These are phyloP conservation scores for Coniophora puteana DNA, from an alignment of 1,284 basidiomycete species.

Conservation along the genomic window DNA sequence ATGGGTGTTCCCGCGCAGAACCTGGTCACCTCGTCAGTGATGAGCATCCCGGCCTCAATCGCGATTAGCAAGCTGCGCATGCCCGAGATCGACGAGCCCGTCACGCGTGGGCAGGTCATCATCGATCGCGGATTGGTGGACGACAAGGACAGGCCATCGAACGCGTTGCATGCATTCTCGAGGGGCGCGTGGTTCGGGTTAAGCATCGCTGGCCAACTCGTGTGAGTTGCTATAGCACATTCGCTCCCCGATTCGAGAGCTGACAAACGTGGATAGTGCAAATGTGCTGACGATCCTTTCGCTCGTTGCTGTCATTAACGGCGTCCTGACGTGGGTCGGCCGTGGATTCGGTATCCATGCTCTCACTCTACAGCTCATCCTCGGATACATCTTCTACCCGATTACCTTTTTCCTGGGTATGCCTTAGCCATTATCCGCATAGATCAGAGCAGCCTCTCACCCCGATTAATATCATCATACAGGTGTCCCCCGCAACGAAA, in stretches of 20 bases:
- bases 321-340: constrained; percentile 87
- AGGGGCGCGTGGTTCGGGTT: constrained; percentile 86
- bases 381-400: constrained; percentile 88
- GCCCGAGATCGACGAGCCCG: constrained; percentile 81
- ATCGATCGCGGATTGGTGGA: constrained; percentile 70
- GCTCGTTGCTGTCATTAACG: constrained; percentile 80
- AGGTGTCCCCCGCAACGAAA: constrained; percentile 71
- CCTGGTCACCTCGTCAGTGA: constrained; percentile 86
- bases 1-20: constrained; percentile 83
- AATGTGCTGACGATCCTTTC: constrained; percentile 81
- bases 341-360: constrained; percentile 80
- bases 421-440: neutral
- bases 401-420: constrained; percentile 75
- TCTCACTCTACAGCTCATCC: constrained; percentile 80
- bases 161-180: constrained; percentile 86
- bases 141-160: constrained; percentile 55
- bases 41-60: constrained; percentile 93
- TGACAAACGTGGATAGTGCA: constrained; percentile 40
- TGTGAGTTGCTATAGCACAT: constrained; percentile 44
- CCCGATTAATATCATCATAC: constrained; percentile 6
- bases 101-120: constrained; percentile 78
- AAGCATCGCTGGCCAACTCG: constrained; percentile 79
- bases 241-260: neutral
- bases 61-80: constrained; percentile 85
- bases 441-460: neutral